Evolutionary conservation across 31 red algal genomes (phyloP).

Genomic region (Porphyra umbilicalis): DNA sequence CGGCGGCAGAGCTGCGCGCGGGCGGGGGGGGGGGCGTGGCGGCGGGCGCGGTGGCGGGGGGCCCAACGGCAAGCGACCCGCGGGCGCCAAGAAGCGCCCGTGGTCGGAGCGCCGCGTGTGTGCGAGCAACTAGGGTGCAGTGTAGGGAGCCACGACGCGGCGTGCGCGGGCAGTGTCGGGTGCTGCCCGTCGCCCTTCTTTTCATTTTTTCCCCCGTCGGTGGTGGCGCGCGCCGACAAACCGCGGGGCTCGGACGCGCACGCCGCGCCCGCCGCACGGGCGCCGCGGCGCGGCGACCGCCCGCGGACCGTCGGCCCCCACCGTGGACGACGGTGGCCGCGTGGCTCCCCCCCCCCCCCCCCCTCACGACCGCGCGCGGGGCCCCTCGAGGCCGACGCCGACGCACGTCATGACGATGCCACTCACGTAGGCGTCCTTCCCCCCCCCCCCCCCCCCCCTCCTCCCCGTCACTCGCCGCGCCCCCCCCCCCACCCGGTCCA

Average conservation of each 20-base stretch:
- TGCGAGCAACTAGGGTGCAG: too few relatives aligned
- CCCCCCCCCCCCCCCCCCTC: not conserved
- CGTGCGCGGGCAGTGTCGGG: too few relatives aligned
- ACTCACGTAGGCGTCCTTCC: conserved; percentile 5
- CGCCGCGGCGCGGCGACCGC: too few relatives aligned
- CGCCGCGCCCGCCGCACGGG: too few relatives aligned
- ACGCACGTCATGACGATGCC: conserved; percentile 67
- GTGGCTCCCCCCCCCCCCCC: not conserved
- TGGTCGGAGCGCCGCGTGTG: not conserved
- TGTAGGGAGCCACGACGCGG: too few relatives aligned
- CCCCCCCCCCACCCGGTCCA: not conserved
- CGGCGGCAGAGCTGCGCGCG: not conserved
- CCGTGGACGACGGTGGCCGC: too few relatives aligned
- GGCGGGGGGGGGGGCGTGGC: not conserved
- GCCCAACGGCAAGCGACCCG: not conserved
- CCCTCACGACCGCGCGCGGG: not conserved
- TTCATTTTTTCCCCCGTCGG: too few relatives aligned
- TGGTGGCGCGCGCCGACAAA: too few relatives aligned
- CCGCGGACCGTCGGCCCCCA: too few relatives aligned
- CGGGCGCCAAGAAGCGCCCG: not conserved
- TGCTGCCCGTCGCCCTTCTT: too few relatives aligned
- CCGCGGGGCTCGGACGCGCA: too few relatives aligned
- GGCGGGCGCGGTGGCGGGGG: not conserved
- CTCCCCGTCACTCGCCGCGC: too few relatives aligned
- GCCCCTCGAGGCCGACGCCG: conserved; percentile 41